Percentiles rank a stretch among this genome's conserved stretches.
phyloP scores from a whole-genome alignment of 2,329 filamentous ascomycete genomes.

The Macrophomina tecta region DNA sequence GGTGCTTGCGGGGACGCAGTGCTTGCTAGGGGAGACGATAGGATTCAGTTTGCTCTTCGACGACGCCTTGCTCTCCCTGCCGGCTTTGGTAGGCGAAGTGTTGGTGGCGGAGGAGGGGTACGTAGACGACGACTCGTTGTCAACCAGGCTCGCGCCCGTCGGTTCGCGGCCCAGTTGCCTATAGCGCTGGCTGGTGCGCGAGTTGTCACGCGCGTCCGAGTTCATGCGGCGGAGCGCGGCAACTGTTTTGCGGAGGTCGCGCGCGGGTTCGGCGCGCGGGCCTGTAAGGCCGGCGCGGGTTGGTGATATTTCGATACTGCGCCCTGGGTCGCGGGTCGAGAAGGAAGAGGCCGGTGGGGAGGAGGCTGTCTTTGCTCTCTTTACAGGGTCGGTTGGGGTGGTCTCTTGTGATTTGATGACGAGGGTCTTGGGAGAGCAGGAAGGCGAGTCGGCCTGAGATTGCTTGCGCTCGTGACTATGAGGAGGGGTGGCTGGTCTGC shows the following conservation, averaged over 20 bases:
- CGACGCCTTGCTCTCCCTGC: not conserved
- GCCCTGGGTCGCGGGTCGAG: conserved; percentile 34
- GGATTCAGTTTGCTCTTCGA: not conserved
- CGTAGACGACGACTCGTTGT: not conserved
- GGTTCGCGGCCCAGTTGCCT: conserved; percentile 48
- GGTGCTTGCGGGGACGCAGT: conserved; percentile 8
- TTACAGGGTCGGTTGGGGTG: not conserved
- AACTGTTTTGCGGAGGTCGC: conserved; percentile 41
- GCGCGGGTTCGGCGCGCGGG: conserved; percentile 40
- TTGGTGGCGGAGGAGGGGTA: too few relatives aligned
- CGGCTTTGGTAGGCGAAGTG: not conserved
- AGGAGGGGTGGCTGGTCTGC: not conserved
- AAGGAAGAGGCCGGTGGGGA: conserved; percentile 33
- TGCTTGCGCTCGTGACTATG: not conserved
- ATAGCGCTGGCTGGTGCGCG: conserved; percentile 40
- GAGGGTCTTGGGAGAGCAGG: conserved; percentile 47
- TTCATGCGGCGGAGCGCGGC: conserved; percentile 46
- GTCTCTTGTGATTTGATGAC: conserved; percentile 30
- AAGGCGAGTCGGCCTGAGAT: conserved; percentile 32
- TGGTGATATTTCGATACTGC: not conserved
- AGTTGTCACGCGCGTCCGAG: conserved; percentile 36
- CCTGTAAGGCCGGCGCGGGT: conserved; percentile 29
- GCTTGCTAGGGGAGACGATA: conserved; percentile 1
- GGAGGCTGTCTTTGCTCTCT: not conserved
- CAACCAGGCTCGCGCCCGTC: not conserved